phyloP scores from a whole-genome alignment of 371 early-diverging fungal genomes.

The Saksenaea oblongispora region DNA sequence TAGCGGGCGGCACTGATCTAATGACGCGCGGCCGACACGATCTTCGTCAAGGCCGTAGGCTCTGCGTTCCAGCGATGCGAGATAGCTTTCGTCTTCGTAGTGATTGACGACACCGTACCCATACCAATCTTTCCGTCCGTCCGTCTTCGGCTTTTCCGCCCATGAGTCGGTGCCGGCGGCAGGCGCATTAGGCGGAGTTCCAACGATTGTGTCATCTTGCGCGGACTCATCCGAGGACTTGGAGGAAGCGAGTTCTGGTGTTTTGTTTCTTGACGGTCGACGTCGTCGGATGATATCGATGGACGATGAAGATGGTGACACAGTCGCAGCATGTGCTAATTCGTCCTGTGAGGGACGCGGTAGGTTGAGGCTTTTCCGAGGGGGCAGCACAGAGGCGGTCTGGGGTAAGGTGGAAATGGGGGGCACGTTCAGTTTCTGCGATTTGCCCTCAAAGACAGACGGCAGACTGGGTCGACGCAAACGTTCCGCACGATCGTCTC shows the following conservation, averaged over 20 bases:
- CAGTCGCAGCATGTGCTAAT: neutral
- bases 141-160: slow-evolving; percentile 7
- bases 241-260: slow-evolving; percentile 21
- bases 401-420: slow-evolving; percentile 25
- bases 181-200: slow-evolving; percentile 8
- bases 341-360: slow-evolving; percentile 12
- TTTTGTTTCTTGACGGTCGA: slow-evolving; percentile 10
- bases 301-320: neutral
- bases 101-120: slow-evolving; percentile 23
- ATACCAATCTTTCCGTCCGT: slow-evolving; percentile 23
- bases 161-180: slow-evolving; percentile 9
- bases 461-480: slow-evolving; percentile 35
- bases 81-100: slow-evolving; percentile 38
- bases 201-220: slow-evolving; percentile 3
- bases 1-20: neutral
- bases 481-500: slow-evolving; percentile 23
- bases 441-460: slow-evolving; percentile 30
- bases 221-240: slow-evolving; percentile 22
- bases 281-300: slow-evolving; percentile 13
- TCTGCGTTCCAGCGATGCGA: slow-evolving; percentile 42
- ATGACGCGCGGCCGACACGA: slow-evolving; percentile 2
- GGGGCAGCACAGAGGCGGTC: neutral
- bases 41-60: slow-evolving; percentile 26
- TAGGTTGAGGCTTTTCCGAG: slow-evolving; percentile 18
- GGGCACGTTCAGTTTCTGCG: slow-evolving; percentile 20